Percentiles rank a stretch among this genome's conserved stretches.
Conservation (phyloP, 345 rosid genomes). For the Dipteronia dyeriana region DNA sequence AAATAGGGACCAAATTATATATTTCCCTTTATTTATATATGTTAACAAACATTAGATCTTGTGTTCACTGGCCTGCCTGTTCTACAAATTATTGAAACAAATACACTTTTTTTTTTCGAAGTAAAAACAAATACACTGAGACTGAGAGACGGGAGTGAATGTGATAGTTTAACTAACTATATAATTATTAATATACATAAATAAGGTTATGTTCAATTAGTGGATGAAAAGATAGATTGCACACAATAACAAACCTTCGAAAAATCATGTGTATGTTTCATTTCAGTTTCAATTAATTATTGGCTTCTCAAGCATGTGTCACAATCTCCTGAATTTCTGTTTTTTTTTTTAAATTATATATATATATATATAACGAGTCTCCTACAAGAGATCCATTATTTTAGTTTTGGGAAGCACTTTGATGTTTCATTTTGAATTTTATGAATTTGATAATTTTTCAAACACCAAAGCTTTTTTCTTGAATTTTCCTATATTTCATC, state of each 20-base stretch:
- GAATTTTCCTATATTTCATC: too few species aligned
- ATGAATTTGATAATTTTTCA: too few species aligned
- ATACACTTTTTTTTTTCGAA: too few species aligned
- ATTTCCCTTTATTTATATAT: not conserved
- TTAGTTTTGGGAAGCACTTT: too few species aligned
- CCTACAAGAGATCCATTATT: too few species aligned
- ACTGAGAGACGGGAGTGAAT: not conserved
- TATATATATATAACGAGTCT: too few species aligned
- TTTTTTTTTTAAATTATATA: too few species aligned
- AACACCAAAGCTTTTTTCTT: too few species aligned
- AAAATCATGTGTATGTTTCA: not conserved
- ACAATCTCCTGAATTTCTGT: not conserved
- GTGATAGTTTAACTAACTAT: not conserved
- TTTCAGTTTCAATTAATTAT: not conserved
- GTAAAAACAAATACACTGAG: not conserved
- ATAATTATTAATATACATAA: too few species aligned
- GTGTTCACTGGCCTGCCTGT: not conserved
- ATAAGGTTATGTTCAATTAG: not conserved
- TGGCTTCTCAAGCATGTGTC: not conserved
- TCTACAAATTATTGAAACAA: not conserved
- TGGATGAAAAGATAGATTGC: not conserved
- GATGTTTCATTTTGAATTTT: too few species aligned
- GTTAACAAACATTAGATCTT: not conserved
- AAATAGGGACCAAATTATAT: too few species aligned
- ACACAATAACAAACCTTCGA: not conserved